Conservation (phyloP, 371 early-diverging fungal species). For the Polyrhizophydium stewartii region DNA sequence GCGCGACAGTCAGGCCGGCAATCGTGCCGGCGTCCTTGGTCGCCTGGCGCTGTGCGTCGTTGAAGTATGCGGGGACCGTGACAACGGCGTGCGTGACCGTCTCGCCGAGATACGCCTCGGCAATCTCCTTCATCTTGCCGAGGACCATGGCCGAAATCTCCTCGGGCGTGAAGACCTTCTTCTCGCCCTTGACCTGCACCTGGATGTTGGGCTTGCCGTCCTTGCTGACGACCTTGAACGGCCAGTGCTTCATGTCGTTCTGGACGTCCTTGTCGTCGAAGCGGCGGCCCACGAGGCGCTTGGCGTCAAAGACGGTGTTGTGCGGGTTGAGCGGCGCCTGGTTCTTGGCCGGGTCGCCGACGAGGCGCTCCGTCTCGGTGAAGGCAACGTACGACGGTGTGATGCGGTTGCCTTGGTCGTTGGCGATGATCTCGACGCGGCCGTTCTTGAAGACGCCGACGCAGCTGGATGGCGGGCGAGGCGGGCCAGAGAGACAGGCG, state of each 20-base stretch:
- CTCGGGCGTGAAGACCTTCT: conserved; percentile 92
- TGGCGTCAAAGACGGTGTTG: conserved; percentile 95
- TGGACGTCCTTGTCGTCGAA: conserved; percentile 85
- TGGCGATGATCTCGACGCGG: conserved; percentile 42
- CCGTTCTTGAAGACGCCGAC: conserved; percentile 97
- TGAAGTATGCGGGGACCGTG: conserved; percentile 98
- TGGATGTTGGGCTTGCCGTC: conserved; percentile 80
- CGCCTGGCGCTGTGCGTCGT: conserved; percentile 97
- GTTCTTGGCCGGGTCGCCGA: conserved; percentile 95
- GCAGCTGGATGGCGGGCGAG: conserved; percentile 44
- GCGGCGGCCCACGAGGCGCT: conserved; percentile 96
- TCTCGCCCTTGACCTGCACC: conserved; percentile 84
- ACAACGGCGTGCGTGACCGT: conserved; percentile 90
- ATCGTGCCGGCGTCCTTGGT: conserved; percentile 98
- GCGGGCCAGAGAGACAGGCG: too few species aligned
- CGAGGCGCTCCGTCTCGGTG: conserved; percentile 87
- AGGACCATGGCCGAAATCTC: conserved; percentile 96
- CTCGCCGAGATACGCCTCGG: conserved; percentile 90
- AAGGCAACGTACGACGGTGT: conserved; percentile 95
- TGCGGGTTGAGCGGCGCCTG: conserved; percentile 77
- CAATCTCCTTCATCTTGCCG: conserved; percentile 94
- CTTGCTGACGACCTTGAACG: conserved; percentile 56
- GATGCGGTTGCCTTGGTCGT: conserved; percentile 96
- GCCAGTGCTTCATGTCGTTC: conserved; percentile 74
- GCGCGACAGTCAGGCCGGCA: conserved; percentile 92